These are phyloP conservation scores for Mortierella sp. DNA, from an alignment of 371 early-diverging fungal genomes.

Conservation along the genomic window DNA sequence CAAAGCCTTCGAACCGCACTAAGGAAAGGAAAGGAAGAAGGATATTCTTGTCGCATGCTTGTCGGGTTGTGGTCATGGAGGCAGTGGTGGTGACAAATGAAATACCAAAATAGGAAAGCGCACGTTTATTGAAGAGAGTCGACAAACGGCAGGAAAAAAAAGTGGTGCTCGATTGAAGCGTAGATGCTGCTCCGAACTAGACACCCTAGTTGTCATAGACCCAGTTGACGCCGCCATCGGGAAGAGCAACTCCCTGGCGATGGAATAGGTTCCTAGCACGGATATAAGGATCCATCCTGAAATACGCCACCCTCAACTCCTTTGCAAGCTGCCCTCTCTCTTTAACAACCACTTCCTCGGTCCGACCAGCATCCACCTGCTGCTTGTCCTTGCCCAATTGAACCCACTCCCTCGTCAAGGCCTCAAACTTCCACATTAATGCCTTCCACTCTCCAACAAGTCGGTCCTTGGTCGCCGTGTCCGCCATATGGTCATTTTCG, in stretches of 20 bases:
- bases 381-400: background rate
- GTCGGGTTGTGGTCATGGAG: background rate
- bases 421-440: slow-evolving; percentile 35
- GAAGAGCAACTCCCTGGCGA: slow-evolving; percentile 17
- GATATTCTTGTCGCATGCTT: background rate
- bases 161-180: background rate
- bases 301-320: slow-evolving; percentile 29
- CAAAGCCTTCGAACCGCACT: background rate
- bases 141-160: background rate
- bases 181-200: too few relatives aligned
- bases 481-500: slow-evolving; percentile 55
- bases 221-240: slow-evolving; percentile 25
- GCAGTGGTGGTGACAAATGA: background rate
- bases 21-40: background rate
- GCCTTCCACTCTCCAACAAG: slow-evolving; percentile 33
- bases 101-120: background rate
- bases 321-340: slow-evolving; percentile 14
- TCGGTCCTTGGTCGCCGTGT: slow-evolving; percentile 20
- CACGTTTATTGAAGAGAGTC: background rate
- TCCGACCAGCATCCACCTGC: background rate
- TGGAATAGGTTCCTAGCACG: slow-evolving; percentile 51
- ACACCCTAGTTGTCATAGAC: slow-evolving; percentile 13
- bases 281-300: slow-evolving; percentile 51
- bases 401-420: slow-evolving; percentile 40
- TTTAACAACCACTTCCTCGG: background rate